A percentile compares a stretch with the other conserved stretches of the same genome.
These are phyloP conservation scores for Emergomyces orientalis DNA, from an alignment of 2,329 filamentous ascomycete species.

Conservation along the genomic window DNA sequence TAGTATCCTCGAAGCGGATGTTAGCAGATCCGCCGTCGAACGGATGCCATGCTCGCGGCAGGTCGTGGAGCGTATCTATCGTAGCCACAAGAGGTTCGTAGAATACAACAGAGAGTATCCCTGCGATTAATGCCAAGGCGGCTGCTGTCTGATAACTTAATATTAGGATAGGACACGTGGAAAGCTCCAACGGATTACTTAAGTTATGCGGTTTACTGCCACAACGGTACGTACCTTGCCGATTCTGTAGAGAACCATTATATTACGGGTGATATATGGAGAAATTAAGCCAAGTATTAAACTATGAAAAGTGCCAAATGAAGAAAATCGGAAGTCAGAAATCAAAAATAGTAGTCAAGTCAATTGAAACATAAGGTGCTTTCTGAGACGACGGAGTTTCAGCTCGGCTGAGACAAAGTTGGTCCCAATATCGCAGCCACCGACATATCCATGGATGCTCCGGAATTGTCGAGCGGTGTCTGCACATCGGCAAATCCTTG, in stretches of 20 bases:
- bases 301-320: not conserved
- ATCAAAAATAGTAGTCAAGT: no score
- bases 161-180: not conserved
- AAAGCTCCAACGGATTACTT: no score
- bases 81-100: not conserved
- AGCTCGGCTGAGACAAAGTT: no score
- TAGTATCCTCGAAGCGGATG: slow-evolving; percentile 14
- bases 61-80: not conserved
- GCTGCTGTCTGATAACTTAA: not conserved
- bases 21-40: slow-evolving; percentile 14
- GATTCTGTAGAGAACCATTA: not conserved
- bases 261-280: not conserved
- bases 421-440: no score
- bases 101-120: not conserved
- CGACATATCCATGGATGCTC: no score
- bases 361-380: no score
- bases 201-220: not conserved
- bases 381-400: no score
- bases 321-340: no score
- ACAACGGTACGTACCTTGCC: not conserved
- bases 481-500: no score
- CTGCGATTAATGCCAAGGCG: not conserved
- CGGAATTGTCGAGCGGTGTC: no score
- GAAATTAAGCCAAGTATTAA: slow-evolving; percentile 6
- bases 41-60: slow-evolving; percentile 15